A percentile compares a stretch with the other conserved stretches of the same genome.
Conservation (phyloP, 352 stramenopile species). For the Pythium folliculosum region DNA sequence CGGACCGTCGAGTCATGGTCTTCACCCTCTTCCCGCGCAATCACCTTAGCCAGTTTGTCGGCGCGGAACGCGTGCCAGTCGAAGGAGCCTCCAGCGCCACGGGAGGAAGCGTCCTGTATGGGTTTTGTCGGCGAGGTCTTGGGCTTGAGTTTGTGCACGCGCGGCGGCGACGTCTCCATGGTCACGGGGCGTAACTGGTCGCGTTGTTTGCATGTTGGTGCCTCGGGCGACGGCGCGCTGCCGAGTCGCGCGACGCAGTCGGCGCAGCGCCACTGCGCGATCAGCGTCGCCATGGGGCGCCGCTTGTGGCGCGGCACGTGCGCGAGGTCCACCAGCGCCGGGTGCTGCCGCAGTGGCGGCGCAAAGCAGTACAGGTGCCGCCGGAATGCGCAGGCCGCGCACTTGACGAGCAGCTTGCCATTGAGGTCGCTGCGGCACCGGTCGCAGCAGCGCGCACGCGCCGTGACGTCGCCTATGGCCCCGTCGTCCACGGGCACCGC, state of each 20-base stretch:
- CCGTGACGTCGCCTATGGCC: neutral
- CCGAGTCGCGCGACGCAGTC: constrained; percentile 20
- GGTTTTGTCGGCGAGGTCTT: neutral
- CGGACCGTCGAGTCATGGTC: constrained; percentile 1
- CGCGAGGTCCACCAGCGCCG: constrained; percentile 28
- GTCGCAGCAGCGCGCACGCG: constrained; percentile 32
- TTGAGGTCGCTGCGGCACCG: constrained; percentile 71
- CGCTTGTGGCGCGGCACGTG: constrained; percentile 29
- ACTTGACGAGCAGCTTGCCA: constrained; percentile 59
- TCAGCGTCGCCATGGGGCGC: constrained; percentile 14
- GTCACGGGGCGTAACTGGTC: no score
- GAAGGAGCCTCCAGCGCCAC: constrained; percentile 6
- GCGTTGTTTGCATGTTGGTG: neutral
- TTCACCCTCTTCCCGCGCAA: neutral
- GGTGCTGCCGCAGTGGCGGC: constrained; percentile 63
- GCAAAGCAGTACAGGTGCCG: constrained; percentile 74
- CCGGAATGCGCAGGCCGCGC: constrained; percentile 46
- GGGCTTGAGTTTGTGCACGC: neutral
- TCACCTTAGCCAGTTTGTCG: constrained; percentile 21
- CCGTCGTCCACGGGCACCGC: no score
- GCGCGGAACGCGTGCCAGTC: constrained; percentile 40
- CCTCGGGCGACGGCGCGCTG: neutral
- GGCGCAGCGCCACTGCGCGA: constrained; percentile 36
- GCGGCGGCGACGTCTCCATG: neutral
- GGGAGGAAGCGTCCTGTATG: no score